Evolutionary conservation across 2,329 filamentous ascomycete genomes (phyloP).

Genomic region (Neofusicoccum kwambonambiense): DNA sequence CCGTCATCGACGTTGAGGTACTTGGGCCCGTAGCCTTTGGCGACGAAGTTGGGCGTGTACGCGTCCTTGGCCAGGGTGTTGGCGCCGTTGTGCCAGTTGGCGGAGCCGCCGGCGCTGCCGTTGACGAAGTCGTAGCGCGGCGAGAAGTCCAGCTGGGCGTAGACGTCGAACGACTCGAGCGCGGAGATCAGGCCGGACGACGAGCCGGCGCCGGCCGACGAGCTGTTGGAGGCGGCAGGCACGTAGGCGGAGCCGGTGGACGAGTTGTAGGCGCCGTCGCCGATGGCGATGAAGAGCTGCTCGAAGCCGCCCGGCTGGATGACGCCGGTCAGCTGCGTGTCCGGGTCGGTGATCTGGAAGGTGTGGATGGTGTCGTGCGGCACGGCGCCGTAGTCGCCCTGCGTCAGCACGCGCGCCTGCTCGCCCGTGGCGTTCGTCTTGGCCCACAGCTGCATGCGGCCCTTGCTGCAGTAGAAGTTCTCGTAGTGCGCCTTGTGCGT

Average conservation of each 20-base stretch:
- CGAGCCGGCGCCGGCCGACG: slow-evolving; percentile 25
- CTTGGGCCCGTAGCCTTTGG: slow-evolving; percentile 49
- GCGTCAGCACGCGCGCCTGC: slow-evolving; percentile 39
- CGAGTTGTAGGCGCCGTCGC: slow-evolving; percentile 36
- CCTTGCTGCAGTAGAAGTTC: slow-evolving; percentile 49
- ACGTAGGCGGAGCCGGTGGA: slow-evolving; percentile 38
- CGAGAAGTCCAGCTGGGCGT: slow-evolving; percentile 41
- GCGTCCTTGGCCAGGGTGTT: slow-evolving; percentile 35
- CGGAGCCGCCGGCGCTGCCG: slow-evolving; percentile 37
- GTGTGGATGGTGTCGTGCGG: slow-evolving; percentile 49
- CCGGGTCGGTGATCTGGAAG: slow-evolving; percentile 49
- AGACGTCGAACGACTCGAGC: slow-evolving; percentile 46
- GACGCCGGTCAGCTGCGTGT: slow-evolving; percentile 48
- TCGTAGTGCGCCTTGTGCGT: slow-evolving; percentile 46
- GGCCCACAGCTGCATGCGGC: slow-evolving; percentile 49
- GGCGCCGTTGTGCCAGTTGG: slow-evolving; percentile 40
- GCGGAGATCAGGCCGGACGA: slow-evolving; percentile 33
- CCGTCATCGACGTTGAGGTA: slow-evolving; percentile 39
- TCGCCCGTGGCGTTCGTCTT: slow-evolving; percentile 33
- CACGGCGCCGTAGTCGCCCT: slow-evolving; percentile 49
- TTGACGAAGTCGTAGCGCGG: slow-evolving; percentile 44
- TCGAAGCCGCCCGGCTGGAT: slow-evolving; percentile 52
- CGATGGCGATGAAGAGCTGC: slow-evolving; percentile 45
- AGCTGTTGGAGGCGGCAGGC: slow-evolving; percentile 29
- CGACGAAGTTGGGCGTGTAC: slow-evolving; percentile 43